phyloP scores from a whole-genome alignment of 2,329 filamentous ascomycete species.

The Dichotomopilus funicola region DNA sequence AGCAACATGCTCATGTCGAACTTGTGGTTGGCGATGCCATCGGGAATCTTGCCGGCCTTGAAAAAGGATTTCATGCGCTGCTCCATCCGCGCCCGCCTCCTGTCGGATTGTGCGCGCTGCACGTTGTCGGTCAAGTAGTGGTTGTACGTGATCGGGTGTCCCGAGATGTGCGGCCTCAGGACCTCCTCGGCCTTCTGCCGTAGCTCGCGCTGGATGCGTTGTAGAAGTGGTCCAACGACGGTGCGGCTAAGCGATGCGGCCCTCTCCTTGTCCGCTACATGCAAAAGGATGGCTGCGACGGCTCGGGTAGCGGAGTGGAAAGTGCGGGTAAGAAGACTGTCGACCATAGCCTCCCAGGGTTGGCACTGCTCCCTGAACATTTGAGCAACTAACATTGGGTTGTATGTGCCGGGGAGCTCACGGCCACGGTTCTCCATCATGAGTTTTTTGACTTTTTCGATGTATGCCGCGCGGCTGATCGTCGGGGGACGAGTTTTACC shows the following conservation, averaged over 20 bases:
- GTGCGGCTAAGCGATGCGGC: constrained; percentile 16
- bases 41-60: not conserved
- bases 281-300: constrained; percentile 17
- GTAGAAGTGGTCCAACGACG: constrained; percentile 22
- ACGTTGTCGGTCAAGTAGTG: constrained; percentile 32
- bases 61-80: not conserved
- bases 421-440: constrained; percentile 28
- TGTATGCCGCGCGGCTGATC: constrained; percentile 17
- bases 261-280: constrained; percentile 20
- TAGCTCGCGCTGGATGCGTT: constrained; percentile 17
- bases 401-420: constrained; percentile 32
- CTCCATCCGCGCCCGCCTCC: not conserved
- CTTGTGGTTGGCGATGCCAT: not conserved
- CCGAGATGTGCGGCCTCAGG: constrained; percentile 21
- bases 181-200: constrained; percentile 25
- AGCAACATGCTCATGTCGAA: not conserved
- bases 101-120: constrained; percentile 23
- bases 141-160: constrained; percentile 37
- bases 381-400: constrained; percentile 30
- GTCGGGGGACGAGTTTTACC: not conserved
- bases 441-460: constrained; percentile 22
- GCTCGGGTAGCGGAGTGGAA: constrained; percentile 17
- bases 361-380: constrained; percentile 30
- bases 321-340: constrained; percentile 7
- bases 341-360: constrained; percentile 26